Percentiles rank a stretch among this genome's conserved stretches.
Conservation (phyloP, 1,284 basidiomycete species). For the Exsudoporus floridanus region DNA sequence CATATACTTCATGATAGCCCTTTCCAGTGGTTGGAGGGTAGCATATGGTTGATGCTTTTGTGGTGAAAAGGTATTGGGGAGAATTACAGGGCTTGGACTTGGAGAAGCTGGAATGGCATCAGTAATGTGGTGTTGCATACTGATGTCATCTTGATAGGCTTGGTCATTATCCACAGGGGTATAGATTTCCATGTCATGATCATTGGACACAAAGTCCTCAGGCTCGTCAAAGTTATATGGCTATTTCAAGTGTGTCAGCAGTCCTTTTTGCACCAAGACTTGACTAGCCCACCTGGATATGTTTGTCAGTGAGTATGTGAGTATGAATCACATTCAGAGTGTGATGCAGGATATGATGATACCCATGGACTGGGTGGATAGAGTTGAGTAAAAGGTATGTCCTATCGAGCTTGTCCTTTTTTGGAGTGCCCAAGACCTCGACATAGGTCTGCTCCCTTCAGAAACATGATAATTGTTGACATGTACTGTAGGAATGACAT, state of each 20-base stretch:
- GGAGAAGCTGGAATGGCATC: background rate
- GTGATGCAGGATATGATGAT: conserved; percentile 32
- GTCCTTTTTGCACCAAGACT: background rate
- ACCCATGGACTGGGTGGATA: conserved; percentile 18
- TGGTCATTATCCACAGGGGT: background rate
- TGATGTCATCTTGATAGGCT: background rate
- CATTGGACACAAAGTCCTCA: background rate
- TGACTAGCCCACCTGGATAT: conserved; percentile 12
- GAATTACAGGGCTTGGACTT: background rate
- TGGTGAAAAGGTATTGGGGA: conserved; percentile 23
- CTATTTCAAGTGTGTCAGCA: conserved; percentile 6
- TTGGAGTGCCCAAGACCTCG: conserved; percentile 9
- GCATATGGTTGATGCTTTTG: conserved; percentile 24
- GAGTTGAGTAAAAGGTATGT: conserved; percentile 9
- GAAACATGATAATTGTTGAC: background rate
- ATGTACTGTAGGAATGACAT: background rate
- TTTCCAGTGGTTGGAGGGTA: conserved; percentile 19
- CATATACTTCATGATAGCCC: conserved; percentile 24
- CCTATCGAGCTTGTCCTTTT: background rate
- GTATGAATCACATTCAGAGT: conserved; percentile 22
- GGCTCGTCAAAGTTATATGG: background rate
- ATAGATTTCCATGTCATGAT: background rate
- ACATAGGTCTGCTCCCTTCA: conserved; percentile 24
- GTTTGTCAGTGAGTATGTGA: conserved; percentile 5
- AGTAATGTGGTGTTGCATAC: background rate